These are phyloP conservation scores for Xylaria sp. DNA, from an alignment of 2,329 filamentous ascomycete species.

Conservation along the genomic window DNA sequence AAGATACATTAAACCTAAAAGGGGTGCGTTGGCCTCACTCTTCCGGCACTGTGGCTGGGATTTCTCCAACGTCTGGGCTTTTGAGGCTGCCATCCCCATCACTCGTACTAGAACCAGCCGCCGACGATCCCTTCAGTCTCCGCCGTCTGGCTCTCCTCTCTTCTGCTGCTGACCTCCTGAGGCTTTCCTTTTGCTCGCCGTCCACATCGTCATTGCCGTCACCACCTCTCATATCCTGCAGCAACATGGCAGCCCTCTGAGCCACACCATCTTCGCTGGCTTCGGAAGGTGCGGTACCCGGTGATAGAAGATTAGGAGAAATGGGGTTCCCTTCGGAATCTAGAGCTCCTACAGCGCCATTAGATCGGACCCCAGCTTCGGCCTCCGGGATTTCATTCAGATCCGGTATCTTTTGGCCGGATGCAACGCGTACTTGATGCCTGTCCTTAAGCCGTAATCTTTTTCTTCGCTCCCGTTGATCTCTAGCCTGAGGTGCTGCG, in stretches of 20 bases:
- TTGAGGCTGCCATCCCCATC: conserved; percentile 35
- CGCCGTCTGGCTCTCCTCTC: conserved; percentile 42
- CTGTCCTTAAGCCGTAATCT: conserved; percentile 87
- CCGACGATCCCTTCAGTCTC: conserved; percentile 40
- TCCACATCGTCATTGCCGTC: conserved; percentile 63
- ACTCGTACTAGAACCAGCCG: conserved; percentile 27
- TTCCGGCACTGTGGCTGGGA: conserved; percentile 30
- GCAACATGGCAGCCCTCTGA: conserved; percentile 78
- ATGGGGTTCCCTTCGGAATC: conserved; percentile 58
- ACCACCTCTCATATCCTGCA: conserved; percentile 79
- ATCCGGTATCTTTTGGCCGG: conserved; percentile 87
- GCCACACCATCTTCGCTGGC: conserved; percentile 75
- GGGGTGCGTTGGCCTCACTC: conserved; percentile 17
- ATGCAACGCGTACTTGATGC: conserved; percentile 87
- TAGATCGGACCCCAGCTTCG: conserved; percentile 48
- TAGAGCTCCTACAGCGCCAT: conserved; percentile 45
- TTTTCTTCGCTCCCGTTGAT: conserved; percentile 86
- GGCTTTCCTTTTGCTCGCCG: conserved; percentile 61
- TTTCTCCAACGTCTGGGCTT: conserved; percentile 32
- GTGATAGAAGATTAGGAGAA: conserved; percentile 56
- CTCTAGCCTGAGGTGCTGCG: conserved; percentile 85
- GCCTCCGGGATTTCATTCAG: conserved; percentile 64
- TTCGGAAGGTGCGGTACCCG: conserved; percentile 41
- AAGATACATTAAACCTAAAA: not conserved
- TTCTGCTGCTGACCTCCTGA: conserved; percentile 60